phyloP scores from a whole-genome alignment of 2,329 filamentous ascomycete genomes.

The Grosmannia serpens region DNA sequence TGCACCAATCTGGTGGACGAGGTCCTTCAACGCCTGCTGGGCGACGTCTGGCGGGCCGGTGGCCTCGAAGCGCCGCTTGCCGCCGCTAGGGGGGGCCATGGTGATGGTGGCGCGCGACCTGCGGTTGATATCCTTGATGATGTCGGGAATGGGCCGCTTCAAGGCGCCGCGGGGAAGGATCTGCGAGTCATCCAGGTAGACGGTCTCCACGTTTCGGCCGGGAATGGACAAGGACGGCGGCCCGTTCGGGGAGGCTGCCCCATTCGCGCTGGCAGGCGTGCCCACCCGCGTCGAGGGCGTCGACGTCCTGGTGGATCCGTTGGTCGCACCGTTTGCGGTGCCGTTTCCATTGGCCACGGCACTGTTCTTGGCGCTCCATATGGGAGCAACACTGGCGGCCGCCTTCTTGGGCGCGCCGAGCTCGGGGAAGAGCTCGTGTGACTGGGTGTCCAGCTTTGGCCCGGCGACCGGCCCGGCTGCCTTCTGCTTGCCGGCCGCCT shows the following conservation, averaged over 20 bases:
- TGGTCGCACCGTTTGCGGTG: constrained; percentile 20
- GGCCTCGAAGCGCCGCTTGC: constrained; percentile 70
- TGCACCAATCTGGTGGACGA: constrained; percentile 76
- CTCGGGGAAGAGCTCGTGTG: constrained; percentile 88
- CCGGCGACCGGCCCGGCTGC: constrained; percentile 29
- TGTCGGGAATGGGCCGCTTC: constrained; percentile 74
- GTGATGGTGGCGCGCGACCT: constrained; percentile 79
- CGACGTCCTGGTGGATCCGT: constrained; percentile 47
- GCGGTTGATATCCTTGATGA: constrained; percentile 85
- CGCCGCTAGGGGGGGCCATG: constrained; percentile 61
- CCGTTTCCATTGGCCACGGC: constrained; percentile 39
- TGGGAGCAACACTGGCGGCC: constrained; percentile 50
- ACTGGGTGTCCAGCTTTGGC: constrained; percentile 62
- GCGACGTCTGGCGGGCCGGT: constrained; percentile 74
- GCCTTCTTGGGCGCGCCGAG: constrained; percentile 63
- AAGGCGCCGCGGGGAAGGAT: constrained; percentile 66
- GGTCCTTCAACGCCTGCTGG: constrained; percentile 77
- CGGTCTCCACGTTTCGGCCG: constrained; percentile 67
- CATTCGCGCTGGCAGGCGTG: constrained; percentile 27
- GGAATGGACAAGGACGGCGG: constrained; percentile 61
- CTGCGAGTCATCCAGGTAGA: constrained; percentile 63
- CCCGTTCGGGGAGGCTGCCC: constrained; percentile 8
- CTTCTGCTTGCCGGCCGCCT: constrained; percentile 60
- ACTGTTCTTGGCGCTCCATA: constrained; percentile 66
- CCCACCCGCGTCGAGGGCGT: constrained; percentile 44